Evolutionary conservation across 202 grass and related monocot species (phyloP), one percentile per base, ranked within the genome.

Genomic region (Brachypodium distachyon): DNA sequence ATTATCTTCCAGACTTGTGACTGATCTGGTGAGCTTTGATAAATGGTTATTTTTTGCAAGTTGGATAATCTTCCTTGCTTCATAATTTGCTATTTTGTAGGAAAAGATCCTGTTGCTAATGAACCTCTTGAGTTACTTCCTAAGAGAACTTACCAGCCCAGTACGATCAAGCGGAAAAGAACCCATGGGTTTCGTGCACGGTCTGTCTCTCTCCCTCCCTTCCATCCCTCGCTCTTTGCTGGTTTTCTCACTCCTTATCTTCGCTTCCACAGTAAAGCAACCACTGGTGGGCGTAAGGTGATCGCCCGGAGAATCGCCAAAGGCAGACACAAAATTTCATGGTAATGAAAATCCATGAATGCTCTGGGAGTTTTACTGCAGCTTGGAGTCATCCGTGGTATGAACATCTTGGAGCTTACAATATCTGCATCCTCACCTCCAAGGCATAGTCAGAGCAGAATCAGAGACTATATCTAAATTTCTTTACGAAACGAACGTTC

Each of bases 111-210:
- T 90, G 57, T 77, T 63, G 77, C 47, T 16, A 81, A 94, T 76
- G 91, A 92, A 65, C 91, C 95, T 52, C 60, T 97, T 49, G 61
- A 84, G 61, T 78, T 88, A 19, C 85, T 92, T 77, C 87, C 89
- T 14, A 94, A 98, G 78, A 92, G 91, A 90, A 98, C 91, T 12
- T 98, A 98, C 77, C 95, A 98, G 54, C 95, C 95, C 82, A 98
- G 91, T 70, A 86, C 84, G 53, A 87, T 98, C 85, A 98, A 88
- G 89, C 89, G 89, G 72, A 98, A 94, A 73, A 90, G 91, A 74
- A 82, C 87, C 21, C 95, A 98, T 81, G 95, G 95, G 72, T 98
- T 88, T 19, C 95, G 92, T 72, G 85, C 87, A 88, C 89, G 91
- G 95, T 98, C 63, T 62, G 57, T 66, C 32, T 73, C 42, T 76